Evolutionary conservation across 305 asterid genomes (phyloP), one percentile per base, ranked within the genome.

Genomic region (Rubia tinctorum): DNA sequence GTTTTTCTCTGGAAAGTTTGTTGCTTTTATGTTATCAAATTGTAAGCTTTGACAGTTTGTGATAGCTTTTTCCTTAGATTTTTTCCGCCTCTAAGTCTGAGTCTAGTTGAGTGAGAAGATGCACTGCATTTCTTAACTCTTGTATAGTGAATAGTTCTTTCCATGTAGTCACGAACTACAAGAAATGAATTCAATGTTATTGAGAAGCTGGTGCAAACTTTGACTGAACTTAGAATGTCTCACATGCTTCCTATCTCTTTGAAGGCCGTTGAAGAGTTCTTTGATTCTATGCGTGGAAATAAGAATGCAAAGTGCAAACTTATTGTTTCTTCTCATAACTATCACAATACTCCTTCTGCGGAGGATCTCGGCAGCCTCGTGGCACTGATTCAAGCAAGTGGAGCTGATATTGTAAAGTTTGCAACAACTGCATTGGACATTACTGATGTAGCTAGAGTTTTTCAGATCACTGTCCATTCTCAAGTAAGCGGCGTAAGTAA

Each of bases 331-430:
- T 89, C 97, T 62, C 99, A 95, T 89, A 95, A 92, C 80, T 95
- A 90, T 73, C 85, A 89, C 37, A 74, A 34, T 61, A 95, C 99
- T 66, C 99, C 97, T 73, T 85, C 96, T 10, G 79, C 82, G 22
- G 96, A 95, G 84, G 96, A 92, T 18, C 90, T 95, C 43, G 94
- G 98, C 44, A 71, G 86, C 83, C 99, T 95, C 65, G 99, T 92
- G 44, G 96, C 95, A 64, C 80, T 88, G 75, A 95, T 95, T 82
- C 99, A 92, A 84, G 97, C 93, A 73, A 82, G 90, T 65, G 99
- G 99, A 56, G 99, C 98, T 22, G 99, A 95, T 89, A 88, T 95
- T 11, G 94, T 95, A 71, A 92, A 95, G 83, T 84, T 95, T 73
- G 99, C 99, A 64, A 95, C 99, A 61, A 92, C 98, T 49, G 97